phyloP scores from a whole-genome alignment of 1,139 yeast species.

The Suhomyces bokatorum region DNA sequence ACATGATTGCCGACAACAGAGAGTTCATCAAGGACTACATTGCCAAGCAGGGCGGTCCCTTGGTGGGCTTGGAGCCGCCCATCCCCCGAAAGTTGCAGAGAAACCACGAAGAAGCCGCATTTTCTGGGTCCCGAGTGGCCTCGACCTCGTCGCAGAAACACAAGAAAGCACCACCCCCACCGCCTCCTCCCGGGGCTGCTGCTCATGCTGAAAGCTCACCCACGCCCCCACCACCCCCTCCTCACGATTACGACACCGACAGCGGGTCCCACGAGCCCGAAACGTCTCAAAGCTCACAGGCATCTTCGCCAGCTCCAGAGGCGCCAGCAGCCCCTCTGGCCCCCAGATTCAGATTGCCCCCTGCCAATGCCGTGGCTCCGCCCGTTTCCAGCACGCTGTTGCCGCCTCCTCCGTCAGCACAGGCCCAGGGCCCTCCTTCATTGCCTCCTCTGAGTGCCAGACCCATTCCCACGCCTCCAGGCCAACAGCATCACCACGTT shows the following conservation, averaged over 20 bases:
- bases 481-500: slow-evolving; percentile 9
- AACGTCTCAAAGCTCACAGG: slow-evolving; percentile 16
- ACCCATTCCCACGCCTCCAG: slow-evolving; percentile 19
- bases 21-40: slow-evolving; percentile 80
- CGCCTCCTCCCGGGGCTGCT: slow-evolving; percentile 33
- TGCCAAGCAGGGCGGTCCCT: slow-evolving; percentile 75
- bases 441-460: slow-evolving; percentile 8
- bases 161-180: slow-evolving; percentile 51
- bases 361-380: slow-evolving; percentile 28
- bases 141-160: slow-evolving; percentile 16
- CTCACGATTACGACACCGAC: slow-evolving; percentile 1
- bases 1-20: slow-evolving; percentile 85
- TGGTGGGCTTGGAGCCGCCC: slow-evolving; percentile 86
- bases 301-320: slow-evolving; percentile 17
- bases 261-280: slow-evolving; percentile 1
- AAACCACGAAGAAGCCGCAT: slow-evolving; percentile 13
- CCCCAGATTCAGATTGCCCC: slow-evolving; percentile 30
- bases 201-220: slow-evolving; percentile 8
- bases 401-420: slow-evolving; percentile 13
- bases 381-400: slow-evolving; percentile 15
- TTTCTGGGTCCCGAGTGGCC: slow-evolving; percentile 6
- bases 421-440: slow-evolving; percentile 5
- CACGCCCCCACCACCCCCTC: slow-evolving; percentile 1
- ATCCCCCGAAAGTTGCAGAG: slow-evolving; percentile 60
- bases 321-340: slow-evolving; percentile 17